A percentile compares a stretch with the other conserved stretches of the same genome.
phyloP scores from a whole-genome alignment of 2,329 filamentous ascomycete species.

The Cladosporium sp. region DNA sequence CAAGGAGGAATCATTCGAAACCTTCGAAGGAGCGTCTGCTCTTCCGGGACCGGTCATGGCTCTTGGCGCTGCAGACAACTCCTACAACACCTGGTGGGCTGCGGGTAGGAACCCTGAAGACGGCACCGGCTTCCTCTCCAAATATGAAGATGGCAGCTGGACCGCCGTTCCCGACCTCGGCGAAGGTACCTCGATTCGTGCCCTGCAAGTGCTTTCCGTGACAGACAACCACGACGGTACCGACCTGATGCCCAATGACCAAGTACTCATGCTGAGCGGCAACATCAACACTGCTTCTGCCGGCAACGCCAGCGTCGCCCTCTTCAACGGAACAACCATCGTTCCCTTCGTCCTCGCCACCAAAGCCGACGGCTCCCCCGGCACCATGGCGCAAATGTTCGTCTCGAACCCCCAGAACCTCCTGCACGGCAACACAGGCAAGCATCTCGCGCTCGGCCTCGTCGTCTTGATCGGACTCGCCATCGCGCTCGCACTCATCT shows the following conservation, averaged over 20 bases:
- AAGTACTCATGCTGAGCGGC: slow-evolving; percentile 79
- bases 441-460: slow-evolving; percentile 64
- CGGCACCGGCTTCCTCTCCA: slow-evolving; percentile 70
- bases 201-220: slow-evolving; percentile 74
- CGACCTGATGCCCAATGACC: slow-evolving; percentile 57
- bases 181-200: slow-evolving; percentile 61
- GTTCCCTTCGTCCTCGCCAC: slow-evolving; percentile 75
- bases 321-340: slow-evolving; percentile 78
- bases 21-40: slow-evolving; percentile 52
- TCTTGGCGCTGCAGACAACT: slow-evolving; percentile 65
- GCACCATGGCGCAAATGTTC: slow-evolving; percentile 76
- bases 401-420: slow-evolving; percentile 69
- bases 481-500: slow-evolving; percentile 69
- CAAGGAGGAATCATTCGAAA: slow-evolving; percentile 59
- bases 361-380: slow-evolving; percentile 54
- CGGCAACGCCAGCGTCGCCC: slow-evolving; percentile 74
- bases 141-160: slow-evolving; percentile 68
- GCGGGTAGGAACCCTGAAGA: slow-evolving; percentile 57
- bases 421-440: slow-evolving; percentile 49
- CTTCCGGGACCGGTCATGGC: slow-evolving; percentile 77
- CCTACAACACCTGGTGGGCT: slow-evolving; percentile 73
- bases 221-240: slow-evolving; percentile 60
- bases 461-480: slow-evolving; percentile 75
- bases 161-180: slow-evolving; percentile 60
- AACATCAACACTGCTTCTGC: slow-evolving; percentile 68